Evolutionary conservation across 371 early-diverging fungal species (phyloP).

Genomic region (Mucor velutinosus): DNA sequence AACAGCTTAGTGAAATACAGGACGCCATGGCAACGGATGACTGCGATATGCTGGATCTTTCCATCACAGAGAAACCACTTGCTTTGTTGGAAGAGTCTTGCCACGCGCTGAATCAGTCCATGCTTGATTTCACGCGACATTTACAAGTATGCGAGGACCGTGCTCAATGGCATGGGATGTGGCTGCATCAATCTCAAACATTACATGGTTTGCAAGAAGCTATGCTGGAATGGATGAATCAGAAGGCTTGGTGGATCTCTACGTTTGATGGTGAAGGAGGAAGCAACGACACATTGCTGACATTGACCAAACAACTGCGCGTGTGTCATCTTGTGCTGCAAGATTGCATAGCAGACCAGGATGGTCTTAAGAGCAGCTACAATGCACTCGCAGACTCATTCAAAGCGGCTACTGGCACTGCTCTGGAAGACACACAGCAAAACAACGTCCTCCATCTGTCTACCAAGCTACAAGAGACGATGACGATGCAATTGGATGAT

Average conservation of each 20-base stretch:
- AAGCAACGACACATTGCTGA: background rate
- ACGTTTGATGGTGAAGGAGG: constrained; percentile 7
- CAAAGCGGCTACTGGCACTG: background rate
- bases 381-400: background rate
- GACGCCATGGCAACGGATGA: background rate
- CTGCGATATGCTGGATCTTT: background rate
- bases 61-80: background rate
- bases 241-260: constrained; percentile 26
- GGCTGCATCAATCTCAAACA: background rate
- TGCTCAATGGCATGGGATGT: constrained; percentile 22
- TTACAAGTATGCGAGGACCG: constrained; percentile 12
- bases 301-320: background rate
- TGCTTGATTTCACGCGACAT: background rate
- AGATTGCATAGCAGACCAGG: background rate
- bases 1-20: background rate
- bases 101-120: background rate
- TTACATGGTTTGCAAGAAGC: constrained; percentile 15
- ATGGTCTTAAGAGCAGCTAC: background rate
- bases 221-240: constrained; percentile 27
- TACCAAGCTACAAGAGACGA: constrained; percentile 14
- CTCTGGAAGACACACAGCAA: background rate
- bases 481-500: constrained; percentile 13
- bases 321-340: background rate
- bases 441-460: background rate
- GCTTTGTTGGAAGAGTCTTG: background rate